Conservation (phyloP, 129 eudicot genomes). For the Ambrosia trifida region DNA sequence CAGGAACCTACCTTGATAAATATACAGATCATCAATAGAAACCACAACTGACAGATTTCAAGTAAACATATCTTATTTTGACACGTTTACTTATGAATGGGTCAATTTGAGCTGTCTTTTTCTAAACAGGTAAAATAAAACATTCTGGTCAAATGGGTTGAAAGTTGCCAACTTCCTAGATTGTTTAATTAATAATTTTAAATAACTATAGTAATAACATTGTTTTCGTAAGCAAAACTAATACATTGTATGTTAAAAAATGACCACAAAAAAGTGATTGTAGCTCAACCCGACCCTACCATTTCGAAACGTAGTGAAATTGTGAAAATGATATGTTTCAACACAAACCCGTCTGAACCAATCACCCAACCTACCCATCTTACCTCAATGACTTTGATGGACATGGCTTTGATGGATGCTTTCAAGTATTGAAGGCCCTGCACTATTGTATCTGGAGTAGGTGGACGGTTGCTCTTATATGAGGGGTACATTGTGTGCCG, state of each 20-base stretch:
- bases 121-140: background rate
- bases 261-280: too few relatives aligned
- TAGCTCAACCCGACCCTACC: too few relatives aligned
- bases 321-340: background rate
- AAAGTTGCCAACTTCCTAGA: conserved; percentile 6
- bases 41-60: background rate
- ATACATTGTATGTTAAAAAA: too few relatives aligned
- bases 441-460: conserved; percentile 96
- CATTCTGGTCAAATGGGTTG: background rate
- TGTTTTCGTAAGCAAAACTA: background rate
- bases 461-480: conserved; percentile 93
- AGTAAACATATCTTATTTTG: background rate
- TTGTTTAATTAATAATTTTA: background rate
- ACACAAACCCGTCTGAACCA: background rate
- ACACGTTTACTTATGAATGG: background rate
- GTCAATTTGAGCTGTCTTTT: background rate
- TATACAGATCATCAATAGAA: conserved; percentile 18
- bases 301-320: background rate
- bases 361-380: conserved; percentile 17
- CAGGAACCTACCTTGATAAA: conserved; percentile 74
- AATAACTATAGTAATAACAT: background rate
- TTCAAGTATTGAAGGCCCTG: conserved; percentile 97
- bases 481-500: conserved; percentile 87
- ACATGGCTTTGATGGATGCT: conserved; percentile 93
- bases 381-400: conserved; percentile 96